Evolutionary conservation across 108 stramenopile species (phyloP).

Genomic region (Nitzschia sp.): DNA sequence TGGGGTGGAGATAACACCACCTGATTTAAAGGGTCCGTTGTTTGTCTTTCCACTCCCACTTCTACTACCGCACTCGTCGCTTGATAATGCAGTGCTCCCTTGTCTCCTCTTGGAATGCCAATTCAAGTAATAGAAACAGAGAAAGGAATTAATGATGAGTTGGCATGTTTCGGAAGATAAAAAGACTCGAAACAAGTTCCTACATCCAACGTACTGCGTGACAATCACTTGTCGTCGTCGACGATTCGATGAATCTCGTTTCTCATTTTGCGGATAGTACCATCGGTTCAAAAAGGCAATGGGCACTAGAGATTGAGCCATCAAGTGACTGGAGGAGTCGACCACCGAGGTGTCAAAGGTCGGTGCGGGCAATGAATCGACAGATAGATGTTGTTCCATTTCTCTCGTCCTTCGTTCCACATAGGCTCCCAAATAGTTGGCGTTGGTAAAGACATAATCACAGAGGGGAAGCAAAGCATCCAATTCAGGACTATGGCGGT

Average conservation of each 20-base stretch:
- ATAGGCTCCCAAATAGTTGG: conserved; percentile 37
- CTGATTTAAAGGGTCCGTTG: too few species aligned
- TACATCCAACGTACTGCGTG: conserved; percentile 31
- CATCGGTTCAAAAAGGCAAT: conserved; percentile 39
- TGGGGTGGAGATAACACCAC: too few species aligned
- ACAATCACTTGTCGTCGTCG: conserved; percentile 24
- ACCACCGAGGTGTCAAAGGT: too few species aligned
- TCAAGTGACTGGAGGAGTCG: too few species aligned
- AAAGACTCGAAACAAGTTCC: too few species aligned
- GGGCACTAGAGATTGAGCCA: conserved; percentile 29
- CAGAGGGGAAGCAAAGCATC: conserved; percentile 40
- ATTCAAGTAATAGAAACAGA: too few species aligned
- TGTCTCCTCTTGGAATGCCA: conserved; percentile 24
- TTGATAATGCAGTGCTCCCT: conserved; percentile 39
- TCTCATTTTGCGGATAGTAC: conserved; percentile 16
- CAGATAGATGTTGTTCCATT: conserved; percentile 18
- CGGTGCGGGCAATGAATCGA: too few species aligned
- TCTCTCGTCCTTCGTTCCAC: conserved; percentile 23
- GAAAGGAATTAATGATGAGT: too few species aligned
- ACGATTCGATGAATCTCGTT: too few species aligned
- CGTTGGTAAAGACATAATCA: conserved; percentile 44
- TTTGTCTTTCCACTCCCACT: too few species aligned
- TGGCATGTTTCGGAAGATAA: too few species aligned
- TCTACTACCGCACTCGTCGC: neutral
- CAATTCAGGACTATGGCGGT: conserved; percentile 33